Conservation (phyloP, 495 filamentous ascomycete species). For the Cladorrhinum samala region DNA sequence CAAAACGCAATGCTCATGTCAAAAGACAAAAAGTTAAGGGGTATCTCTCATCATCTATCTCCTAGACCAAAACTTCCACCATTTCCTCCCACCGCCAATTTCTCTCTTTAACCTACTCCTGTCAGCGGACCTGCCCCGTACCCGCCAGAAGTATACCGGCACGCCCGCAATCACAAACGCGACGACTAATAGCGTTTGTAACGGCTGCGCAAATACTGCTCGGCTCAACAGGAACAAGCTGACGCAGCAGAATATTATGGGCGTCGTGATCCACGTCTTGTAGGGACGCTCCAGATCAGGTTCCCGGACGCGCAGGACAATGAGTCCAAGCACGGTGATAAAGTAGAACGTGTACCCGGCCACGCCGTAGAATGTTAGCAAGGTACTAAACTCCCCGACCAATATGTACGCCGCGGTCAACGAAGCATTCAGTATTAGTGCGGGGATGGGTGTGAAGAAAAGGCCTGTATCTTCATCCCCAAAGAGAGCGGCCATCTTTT, state of each 20-base stretch:
- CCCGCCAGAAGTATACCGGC: constrained; percentile 82
- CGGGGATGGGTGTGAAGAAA: constrained; percentile 84
- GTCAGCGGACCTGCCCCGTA: constrained; percentile 57
- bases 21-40: not conserved
- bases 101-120: constrained; percentile 40
- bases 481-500: constrained; percentile 49
- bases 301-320: constrained; percentile 83
- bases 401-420: constrained; percentile 71
- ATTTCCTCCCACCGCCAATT: constrained; percentile 12
- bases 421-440: constrained; percentile 70
- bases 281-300: constrained; percentile 85
- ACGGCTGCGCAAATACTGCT: constrained; percentile 80
- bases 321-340: constrained; percentile 85
- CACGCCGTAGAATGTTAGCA: constrained; percentile 94
- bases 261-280: constrained; percentile 90
- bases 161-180: constrained; percentile 77
- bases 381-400: constrained; percentile 83
- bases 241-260: constrained; percentile 97
- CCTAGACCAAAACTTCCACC: constrained; percentile 45
- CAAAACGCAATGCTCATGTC: not conserved
- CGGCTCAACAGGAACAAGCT: constrained; percentile 85
- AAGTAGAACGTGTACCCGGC: constrained; percentile 98
- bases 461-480: constrained; percentile 57
- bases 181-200: constrained; percentile 81
- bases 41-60: constrained; percentile 11